Base-by-base conservation (phyloP, 1,139 yeast genomes). In the Candida frijolesensis region DNA sequence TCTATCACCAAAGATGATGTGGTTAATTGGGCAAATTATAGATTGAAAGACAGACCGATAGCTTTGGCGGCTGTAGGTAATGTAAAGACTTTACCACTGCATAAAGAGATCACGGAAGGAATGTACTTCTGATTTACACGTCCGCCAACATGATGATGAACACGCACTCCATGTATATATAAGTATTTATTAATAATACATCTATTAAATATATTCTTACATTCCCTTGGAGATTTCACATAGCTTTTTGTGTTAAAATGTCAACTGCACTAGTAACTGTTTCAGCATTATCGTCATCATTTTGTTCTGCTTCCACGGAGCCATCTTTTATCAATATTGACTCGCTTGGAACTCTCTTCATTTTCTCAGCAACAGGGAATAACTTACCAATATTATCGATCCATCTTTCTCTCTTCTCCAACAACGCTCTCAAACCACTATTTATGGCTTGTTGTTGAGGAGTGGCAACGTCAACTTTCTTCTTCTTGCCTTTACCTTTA, bases 51-150 rank as follows among this genome's bases (percentile, higher is more conserved):
- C 60, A 88, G 84, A 64, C 96, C 96, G 32, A 77, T 94, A 46
- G 96, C 97, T 25, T 72, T 94, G 54, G 96, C 96, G 19, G 97
- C 96, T 6, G 74, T 92, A 44, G 99, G 99, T 41, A 86, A 90
- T 58, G 84, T 87, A 45, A 76, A 76, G 56, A 76, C 83, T 15
- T 75, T 87, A 58, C 86, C 89, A 44, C 76, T 84, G 45, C 85
- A 83, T 67, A 60, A 67, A 53, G 80, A 84, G 51, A 77, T 86
- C 54, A 65, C 66, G 32, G 59, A 59, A 40, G 76, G 77, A 3
- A 72, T 74, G 76, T 61, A 67, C 16, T 60, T 56, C 47, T 64
- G 56, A 37, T 25, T 4, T 4, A 37, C 27, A 19, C n/a, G 10
- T 12, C 12, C 14, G 16, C 15, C 29, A n/a, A 4, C 34, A n/a